Base-by-base conservation (phyloP, 75 land plant genomes). In the Chamaecyparis obtusa region DNA sequence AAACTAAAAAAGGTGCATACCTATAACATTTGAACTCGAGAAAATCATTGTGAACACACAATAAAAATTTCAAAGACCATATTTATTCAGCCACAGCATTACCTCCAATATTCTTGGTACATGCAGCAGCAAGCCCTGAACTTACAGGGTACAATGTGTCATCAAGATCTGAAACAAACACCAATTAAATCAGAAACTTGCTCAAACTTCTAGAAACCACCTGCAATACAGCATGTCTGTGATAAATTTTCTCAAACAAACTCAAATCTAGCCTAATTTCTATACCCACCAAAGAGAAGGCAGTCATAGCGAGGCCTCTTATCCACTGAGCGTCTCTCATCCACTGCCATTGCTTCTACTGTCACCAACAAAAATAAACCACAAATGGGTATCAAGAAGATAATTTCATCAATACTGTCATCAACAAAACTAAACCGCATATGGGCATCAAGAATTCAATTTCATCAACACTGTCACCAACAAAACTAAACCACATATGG, bases 131-230 rank as follows among this genome's bases (percentile, higher is more conserved):
- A 57, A 96, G 35, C 8, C 96, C 96, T 0, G 84, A 81, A 84
- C 95, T 96, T 84, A 94, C 7, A 1, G 97, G 97, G 76, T 96
- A 96, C 86, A 96, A 83, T 11, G 97, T 96, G 57, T 96, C 97
- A 88, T 96, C 97, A 92, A 96, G 86, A 87, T 95, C 96, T 94
- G 88, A 43, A 80, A 24, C 21, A 21, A 46, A 81, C 15, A 46
- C 51, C 46, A 24, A 64, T 64, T 0, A 81, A 27, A 81, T 11
- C 5, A 81, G 17, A 10, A 81, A 14, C n/a, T 81, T 11, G 51
- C 46, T n/a, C 37, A 17, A 32, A 17, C 55, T 16, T 24, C n/a
- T 9, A 41, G 8, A 5, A 41, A 21, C 35, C 2, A 1, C 30
- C 33, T 72, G 3, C 35, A 5, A 8, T n/a, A 71, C 60, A 48